These are phyloP conservation scores for Citrus inodora DNA, from an alignment of 345 rosid genomes.

Conservation along the genomic window DNA sequence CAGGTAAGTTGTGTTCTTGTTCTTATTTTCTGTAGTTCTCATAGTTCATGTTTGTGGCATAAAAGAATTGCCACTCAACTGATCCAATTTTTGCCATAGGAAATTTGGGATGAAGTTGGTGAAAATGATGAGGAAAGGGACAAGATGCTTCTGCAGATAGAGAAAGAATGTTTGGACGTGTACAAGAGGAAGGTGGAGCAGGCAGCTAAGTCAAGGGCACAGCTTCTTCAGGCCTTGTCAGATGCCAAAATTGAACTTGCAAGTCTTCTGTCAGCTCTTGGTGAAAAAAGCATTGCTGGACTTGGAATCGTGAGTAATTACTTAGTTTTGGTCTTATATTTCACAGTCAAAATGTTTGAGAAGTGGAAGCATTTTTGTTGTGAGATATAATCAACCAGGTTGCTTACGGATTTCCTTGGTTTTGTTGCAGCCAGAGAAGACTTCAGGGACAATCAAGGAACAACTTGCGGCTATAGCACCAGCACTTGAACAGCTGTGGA, in stretches of 20 bases:
- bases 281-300: conserved; percentile 65
- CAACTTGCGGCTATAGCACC: conserved; percentile 96
- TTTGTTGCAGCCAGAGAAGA: conserved; percentile 65
- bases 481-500: conserved; percentile 81
- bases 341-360: background rate
- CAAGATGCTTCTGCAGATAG: conserved; percentile 90
- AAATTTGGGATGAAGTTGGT: conserved; percentile 99
- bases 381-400: background rate
- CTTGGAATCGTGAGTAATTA: conserved; percentile 57
- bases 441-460: conserved; percentile 88
- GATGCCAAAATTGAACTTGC: conserved; percentile 86
- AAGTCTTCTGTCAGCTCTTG: conserved; percentile 70
- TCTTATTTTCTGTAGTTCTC: background rate
- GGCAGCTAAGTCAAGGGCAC: conserved; percentile 82
- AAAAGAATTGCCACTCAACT: background rate
- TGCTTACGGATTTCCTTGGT: conserved; percentile 15
- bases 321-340: background rate
- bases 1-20: conserved; percentile 45
- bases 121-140: conserved; percentile 92
- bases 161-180: conserved; percentile 88
- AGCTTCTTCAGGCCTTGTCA: conserved; percentile 78
- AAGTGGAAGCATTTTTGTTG: background rate
- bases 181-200: conserved; percentile 90
- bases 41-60: background rate
- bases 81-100: conserved; percentile 36